Conservation (phyloP, 176 grass and related monocot genomes). For the Avena insularis region DNA sequence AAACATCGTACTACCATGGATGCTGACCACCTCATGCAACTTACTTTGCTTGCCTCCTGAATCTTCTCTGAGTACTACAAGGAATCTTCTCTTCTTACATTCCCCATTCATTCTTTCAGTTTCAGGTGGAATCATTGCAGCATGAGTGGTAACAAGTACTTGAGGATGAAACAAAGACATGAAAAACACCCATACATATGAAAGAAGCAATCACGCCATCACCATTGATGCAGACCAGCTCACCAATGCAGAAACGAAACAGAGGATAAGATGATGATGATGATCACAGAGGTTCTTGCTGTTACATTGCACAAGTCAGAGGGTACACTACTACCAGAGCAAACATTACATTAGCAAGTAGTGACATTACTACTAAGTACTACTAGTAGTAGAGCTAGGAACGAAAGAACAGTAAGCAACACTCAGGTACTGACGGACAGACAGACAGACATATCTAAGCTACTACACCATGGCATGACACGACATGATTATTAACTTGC, state of each 20-base stretch:
- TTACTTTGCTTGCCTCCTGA: background rate
- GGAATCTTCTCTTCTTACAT: background rate
- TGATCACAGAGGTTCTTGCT: background rate
- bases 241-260: background rate
- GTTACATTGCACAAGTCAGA: slow-evolving; percentile 1
- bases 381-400: background rate
- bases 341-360: background rate
- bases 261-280: background rate
- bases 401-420: slow-evolving; percentile 9
- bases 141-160: background rate
- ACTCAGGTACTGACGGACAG: background rate
- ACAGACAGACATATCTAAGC: background rate
- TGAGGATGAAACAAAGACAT: background rate
- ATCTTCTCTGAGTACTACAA: background rate
- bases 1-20: background rate
- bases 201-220: too few relatives aligned
- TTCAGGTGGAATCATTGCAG: background rate
- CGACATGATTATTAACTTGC: slow-evolving; percentile 13
- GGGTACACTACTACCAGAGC: background rate
- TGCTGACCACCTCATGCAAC: background rate
- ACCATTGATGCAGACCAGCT: background rate
- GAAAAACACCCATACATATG: background rate
- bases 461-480: background rate
- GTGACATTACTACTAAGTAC: background rate
- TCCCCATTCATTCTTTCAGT: background rate